Evolutionary conservation across 768 basidiomycete genomes (phyloP), one percentile per base, ranked within the genome.

Genomic region (Leccinum subgranulosum): DNA sequence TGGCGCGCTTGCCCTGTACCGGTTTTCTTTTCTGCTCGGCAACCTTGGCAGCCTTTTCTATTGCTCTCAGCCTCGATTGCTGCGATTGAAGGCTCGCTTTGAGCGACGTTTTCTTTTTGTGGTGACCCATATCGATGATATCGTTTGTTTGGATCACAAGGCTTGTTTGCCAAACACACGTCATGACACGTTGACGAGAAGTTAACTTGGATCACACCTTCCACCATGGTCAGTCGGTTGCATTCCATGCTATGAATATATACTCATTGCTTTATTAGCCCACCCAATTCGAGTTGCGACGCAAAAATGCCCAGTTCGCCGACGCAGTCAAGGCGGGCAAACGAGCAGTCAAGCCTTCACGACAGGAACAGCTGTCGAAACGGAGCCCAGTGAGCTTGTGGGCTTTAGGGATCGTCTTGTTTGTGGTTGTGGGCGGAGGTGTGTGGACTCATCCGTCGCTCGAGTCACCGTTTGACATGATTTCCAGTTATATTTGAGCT

Each of bases 391-490:
- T 93, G n/a, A 85, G 83, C 60, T 65, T 86, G 5, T 89, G 86
- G 85, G 88, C 87, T 36, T 75, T 93, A 19, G 88, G 86, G 5
- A 58, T 84, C n/a, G 72, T 93, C 53, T 67, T 89, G 23, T 92
- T 93, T 64, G 87, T 93, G 12, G 80, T 93, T 17, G 66, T 88
- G 57, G 91, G 91, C 52, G 92, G 92, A 81, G 85, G 91, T 86
- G 15, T n/a, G 14, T 17, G 9, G 12, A 49, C 31, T n/a, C n/a
- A 3, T 14, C 49, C 19, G 15, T 15, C 43, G 15, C 5, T n/a
- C 28, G 39, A 39, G n/a, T 55, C 53, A n/a, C 46, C 53, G 49
- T 51, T 60, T 56, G 34, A 54, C 56, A 25, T 27, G 21, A 15
- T 12, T 19, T 51, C 7, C 65, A 92, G 91, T 92, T 41, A 21